Evolutionary conservation across 1,284 basidiomycete genomes (phyloP), one percentile per base, ranked within the genome.

Genomic region (Sporisorium sorghi): DNA sequence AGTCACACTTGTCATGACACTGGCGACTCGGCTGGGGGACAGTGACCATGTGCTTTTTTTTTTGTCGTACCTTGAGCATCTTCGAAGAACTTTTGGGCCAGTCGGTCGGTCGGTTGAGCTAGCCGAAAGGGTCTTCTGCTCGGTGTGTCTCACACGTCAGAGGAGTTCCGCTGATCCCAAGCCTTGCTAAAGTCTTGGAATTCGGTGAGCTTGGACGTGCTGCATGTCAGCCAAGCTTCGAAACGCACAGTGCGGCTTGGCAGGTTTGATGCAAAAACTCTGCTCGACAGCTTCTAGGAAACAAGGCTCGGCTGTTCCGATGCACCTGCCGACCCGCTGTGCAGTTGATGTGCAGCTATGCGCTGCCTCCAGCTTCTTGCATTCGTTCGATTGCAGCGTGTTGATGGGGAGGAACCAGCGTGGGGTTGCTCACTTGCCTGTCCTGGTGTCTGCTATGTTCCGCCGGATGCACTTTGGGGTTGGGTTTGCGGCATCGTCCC

Each of bases 221-320:
- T 40, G 37, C 37, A 19, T 19, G n/a, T 40, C 37, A 8, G 37
- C 37, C 37, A 40, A 9, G 37, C 37, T 19, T 40, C n/a, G n/a
- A 40, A 40, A 40, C n/a, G n/a, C 37, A n/a, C n/a, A n/a, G n/a
- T n/a, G 17, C 35, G 35, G 35, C 35, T 37, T 37, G 35, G 35
- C 35, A 37, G 35, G n/a, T n/a, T n/a, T n/a, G n/a, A n/a, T 11
- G 7, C 14, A 37, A 37, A 40, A 40, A 37, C 35, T 37, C 35
- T 37, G 35, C 35, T 37, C 15, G 35, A 37, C 35, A 17, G 35
- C 35, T 40, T 19, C 9, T 3, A 40, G 19, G 15, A 8, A 4
- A 40, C 37, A 3, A 40, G n/a, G n/a, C 37, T 40, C 37, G 37
- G 37, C 3, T 19, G 37, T 40, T 40, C 37, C n/a, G 37, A 40